phyloP scores from a whole-genome alignment of 805 yeast genomes.

The Kluyveromyces siamensis region DNA sequence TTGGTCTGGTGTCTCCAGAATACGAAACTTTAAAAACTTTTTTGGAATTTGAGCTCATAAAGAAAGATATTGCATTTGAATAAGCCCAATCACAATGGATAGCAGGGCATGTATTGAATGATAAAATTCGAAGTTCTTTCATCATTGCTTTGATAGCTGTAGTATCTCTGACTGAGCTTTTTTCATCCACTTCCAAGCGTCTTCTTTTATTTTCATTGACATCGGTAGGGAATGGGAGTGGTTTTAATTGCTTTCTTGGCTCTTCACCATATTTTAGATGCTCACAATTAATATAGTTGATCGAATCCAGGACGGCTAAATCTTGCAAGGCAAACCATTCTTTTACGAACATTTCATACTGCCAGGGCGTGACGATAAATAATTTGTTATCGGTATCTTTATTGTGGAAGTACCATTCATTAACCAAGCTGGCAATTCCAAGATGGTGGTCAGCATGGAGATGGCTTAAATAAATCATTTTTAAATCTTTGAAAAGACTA shows the following conservation, averaged over 20 bases:
- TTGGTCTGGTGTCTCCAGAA: conserved; percentile 94
- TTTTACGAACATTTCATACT: conserved; percentile 50
- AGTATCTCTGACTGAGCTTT: conserved; percentile 20
- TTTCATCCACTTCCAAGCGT: conserved; percentile 19
- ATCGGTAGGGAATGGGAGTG: conserved; percentile 16
- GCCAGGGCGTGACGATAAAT: conserved; percentile 67
- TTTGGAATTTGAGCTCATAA: conserved; percentile 15
- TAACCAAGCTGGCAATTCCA: conserved; percentile 64
- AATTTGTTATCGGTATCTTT: conserved; percentile 31
- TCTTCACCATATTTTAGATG: conserved; percentile 36
- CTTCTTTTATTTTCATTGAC: conserved; percentile 8
- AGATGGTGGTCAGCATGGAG: conserved; percentile 96
- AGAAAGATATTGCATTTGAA: conserved; percentile 47
- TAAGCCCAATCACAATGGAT: conserved; percentile 81
- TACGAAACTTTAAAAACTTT: conserved; percentile 63
- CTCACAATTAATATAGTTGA: conserved; percentile 53
- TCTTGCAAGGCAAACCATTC: conserved; percentile 58
- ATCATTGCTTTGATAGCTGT: conserved; percentile 30
- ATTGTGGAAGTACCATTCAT: conserved; percentile 50
- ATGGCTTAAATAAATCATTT: conserved; percentile 69
- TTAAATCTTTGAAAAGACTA: conserved; percentile 49
- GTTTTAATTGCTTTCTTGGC: conserved; percentile 25
- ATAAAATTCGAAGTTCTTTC: conserved; percentile 34
- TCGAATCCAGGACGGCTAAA: conserved; percentile 31
- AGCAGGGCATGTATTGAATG: conserved; percentile 61